phyloP scores from a whole-genome alignment of 176 grass and related monocot species.

The Rhynchospora pubera region DNA sequence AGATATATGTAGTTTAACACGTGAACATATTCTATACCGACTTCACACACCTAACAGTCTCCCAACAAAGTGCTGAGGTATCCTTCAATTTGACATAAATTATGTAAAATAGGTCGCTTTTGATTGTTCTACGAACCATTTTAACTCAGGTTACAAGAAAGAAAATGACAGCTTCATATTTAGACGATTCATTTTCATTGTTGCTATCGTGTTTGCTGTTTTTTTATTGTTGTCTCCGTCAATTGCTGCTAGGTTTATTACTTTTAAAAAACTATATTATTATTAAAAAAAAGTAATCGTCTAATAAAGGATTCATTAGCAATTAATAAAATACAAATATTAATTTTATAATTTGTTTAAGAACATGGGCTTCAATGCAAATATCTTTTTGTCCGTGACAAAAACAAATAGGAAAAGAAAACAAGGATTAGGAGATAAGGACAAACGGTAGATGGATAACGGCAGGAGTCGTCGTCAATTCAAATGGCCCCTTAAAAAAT shows the following conservation, averaged over 20 bases:
- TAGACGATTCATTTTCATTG: too few relatives aligned
- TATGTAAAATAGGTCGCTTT: too few relatives aligned
- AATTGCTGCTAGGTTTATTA: not conserved
- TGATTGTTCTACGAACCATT: too few relatives aligned
- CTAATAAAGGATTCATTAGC: not conserved
- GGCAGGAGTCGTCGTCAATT: not conserved
- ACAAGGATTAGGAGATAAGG: not conserved
- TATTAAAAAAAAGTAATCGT: not conserved
- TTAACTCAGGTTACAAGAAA: too few relatives aligned
- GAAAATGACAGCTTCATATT: too few relatives aligned
- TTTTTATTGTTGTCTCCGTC: too few relatives aligned
- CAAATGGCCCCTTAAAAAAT: not conserved
- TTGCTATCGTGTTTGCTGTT: too few relatives aligned
- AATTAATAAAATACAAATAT: not conserved
- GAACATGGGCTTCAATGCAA: not conserved
- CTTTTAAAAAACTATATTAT: not conserved
- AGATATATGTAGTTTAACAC: not conserved
- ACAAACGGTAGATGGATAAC: not conserved
- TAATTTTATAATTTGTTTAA: not conserved
- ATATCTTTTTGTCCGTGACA: too few relatives aligned
- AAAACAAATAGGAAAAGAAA: not conserved
- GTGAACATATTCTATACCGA: not conserved
- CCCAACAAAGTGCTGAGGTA: not conserved
- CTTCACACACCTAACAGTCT: not conserved
- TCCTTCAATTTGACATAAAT: too few relatives aligned